phyloP scores from a whole-genome alignment of 2,329 filamentous ascomycete species.

The Xylaria sp. region DNA sequence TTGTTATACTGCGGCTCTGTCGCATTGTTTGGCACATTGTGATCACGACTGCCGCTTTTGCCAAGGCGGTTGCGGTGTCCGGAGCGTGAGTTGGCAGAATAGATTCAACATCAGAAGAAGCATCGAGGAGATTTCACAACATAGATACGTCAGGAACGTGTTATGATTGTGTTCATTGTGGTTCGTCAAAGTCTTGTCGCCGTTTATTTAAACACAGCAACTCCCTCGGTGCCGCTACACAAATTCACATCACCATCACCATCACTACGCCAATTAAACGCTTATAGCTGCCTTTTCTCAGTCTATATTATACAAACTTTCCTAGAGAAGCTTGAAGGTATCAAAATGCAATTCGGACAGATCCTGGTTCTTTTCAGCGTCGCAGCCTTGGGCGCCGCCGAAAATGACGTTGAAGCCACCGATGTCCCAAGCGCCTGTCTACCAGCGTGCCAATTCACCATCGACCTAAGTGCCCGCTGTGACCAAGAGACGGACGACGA shows the following conservation, averaged over 20 bases:
- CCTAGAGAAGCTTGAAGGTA: not conserved
- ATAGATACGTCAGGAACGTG: not conserved
- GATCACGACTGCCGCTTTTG: constrained; percentile 24
- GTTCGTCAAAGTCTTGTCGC: not conserved
- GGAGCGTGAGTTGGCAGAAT: constrained; percentile 11
- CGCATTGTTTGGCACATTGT: constrained; percentile 5
- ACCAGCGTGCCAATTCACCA: constrained; percentile 37
- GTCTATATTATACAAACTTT: not conserved
- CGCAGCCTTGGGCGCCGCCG: constrained; percentile 33
- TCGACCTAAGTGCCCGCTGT: constrained; percentile 39
- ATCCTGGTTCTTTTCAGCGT: constrained; percentile 26
- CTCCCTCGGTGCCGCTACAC: not conserved
- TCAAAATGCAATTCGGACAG: constrained; percentile 31
- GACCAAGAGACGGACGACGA: constrained; percentile 35
- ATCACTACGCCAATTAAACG: not conserved
- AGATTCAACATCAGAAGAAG: not conserved
- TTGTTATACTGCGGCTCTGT: constrained; percentile 23
- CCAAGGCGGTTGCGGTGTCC: constrained; percentile 25
- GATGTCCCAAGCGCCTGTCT: constrained; percentile 39
- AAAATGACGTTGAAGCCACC: constrained; percentile 37
- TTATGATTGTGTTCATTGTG: not conserved
- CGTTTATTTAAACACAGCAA: constrained; percentile 20
- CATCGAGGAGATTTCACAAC: not conserved
- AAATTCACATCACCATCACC: constrained; percentile 4
- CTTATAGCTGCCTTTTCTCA: not conserved